Evolutionary conservation across 495 filamentous ascomycete species (phyloP), one percentile per base, ranked within the genome.

Genomic region (Aspergillus diversus): DNA sequence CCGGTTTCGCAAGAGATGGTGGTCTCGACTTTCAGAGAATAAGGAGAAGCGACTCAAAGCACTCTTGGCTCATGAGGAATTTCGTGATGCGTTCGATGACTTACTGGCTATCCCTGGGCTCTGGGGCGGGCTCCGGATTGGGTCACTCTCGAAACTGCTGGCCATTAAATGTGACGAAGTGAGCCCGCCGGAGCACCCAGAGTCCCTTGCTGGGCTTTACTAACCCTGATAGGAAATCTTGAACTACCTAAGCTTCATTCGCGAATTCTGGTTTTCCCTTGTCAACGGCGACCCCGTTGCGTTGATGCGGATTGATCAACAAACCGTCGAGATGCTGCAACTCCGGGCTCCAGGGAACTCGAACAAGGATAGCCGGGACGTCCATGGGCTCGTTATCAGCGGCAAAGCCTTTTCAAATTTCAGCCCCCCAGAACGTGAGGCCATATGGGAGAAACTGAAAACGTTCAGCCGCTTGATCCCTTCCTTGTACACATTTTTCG

Each of bases 401-500:
- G 68, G 71, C 2, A 43, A 72, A 33, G 70, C 59, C 15, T 74
- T 79, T 50, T 35, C 57, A 5, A 55, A 63, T n/a, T 79, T 77
- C 43, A 63, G 42, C 32, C 54, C 71, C 7, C 31, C 63, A 37
- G 66, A 76, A 53, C 51, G 68, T 50, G 46, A 50, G 16, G 35
- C 7, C 8, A 75, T 79, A 43, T 71, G 33, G 64, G 35, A 21
- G 59, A 13, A 33, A 7, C 59, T 72, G 32, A 15, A 68, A 12
- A 54, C 63, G 16, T 62, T 59, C 52, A 47, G 77, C 32, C 31
- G 69, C 2, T 57, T 78, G 9, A 65, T 78, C 33, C 69, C 63
- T 32, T 75, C 66, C 53, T 27, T 76, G 6, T 71, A 73, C 55
- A 75, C 69, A 33, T 76, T 78, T 63, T 80, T 78, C 37, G 27